Percentiles rank a stretch among this genome's conserved stretches.
phyloP scores from a whole-genome alignment of 768 basidiomycete species.

The Krasilnikovozyma curviuscula region DNA sequence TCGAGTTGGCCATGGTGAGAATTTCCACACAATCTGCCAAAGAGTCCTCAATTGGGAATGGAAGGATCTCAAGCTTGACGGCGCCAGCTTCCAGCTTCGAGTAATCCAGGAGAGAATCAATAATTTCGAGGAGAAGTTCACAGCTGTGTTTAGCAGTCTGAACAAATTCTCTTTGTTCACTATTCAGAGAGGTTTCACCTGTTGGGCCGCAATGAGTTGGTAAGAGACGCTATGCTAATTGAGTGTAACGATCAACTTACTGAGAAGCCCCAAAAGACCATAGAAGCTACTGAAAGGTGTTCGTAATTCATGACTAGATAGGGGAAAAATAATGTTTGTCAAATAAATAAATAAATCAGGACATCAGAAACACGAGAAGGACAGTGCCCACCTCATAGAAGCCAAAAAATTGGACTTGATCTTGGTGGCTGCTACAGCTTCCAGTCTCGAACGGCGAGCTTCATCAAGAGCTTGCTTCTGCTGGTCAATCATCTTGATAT shows the following conservation, averaged over 20 bases:
- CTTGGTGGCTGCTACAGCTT: constrained; percentile 55
- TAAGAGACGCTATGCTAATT: too few relatives aligned
- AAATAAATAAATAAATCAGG: too few relatives aligned
- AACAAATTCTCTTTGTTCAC: constrained; percentile 25
- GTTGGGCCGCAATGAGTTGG: too few relatives aligned
- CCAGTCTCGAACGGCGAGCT: constrained; percentile 48
- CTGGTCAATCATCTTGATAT: constrained; percentile 55
- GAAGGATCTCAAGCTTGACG: constrained; percentile 47
- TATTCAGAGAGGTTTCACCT: not conserved
- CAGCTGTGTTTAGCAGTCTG: constrained; percentile 63
- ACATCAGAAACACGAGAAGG: constrained; percentile 30
- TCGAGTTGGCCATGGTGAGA: constrained; percentile 31
- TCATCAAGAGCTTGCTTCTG: constrained; percentile 51
- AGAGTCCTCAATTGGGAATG: constrained; percentile 49
- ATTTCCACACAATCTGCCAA: constrained; percentile 64
- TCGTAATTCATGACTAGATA: constrained; percentile 54
- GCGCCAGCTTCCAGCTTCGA: constrained; percentile 62
- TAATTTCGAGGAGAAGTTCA: constrained; percentile 56
- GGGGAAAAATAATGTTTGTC: not conserved
- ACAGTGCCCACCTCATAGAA: not conserved
- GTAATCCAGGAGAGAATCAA: constrained; percentile 59
- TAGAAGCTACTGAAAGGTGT: constrained; percentile 67
- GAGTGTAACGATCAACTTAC: constrained; percentile 34
- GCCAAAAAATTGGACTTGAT: constrained; percentile 22
- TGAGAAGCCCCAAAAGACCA: constrained; percentile 52